These are phyloP conservation scores for Botryosphaeria dothidea DNA, from an alignment of 2,329 filamentous ascomycete genomes.

Conservation along the genomic window DNA sequence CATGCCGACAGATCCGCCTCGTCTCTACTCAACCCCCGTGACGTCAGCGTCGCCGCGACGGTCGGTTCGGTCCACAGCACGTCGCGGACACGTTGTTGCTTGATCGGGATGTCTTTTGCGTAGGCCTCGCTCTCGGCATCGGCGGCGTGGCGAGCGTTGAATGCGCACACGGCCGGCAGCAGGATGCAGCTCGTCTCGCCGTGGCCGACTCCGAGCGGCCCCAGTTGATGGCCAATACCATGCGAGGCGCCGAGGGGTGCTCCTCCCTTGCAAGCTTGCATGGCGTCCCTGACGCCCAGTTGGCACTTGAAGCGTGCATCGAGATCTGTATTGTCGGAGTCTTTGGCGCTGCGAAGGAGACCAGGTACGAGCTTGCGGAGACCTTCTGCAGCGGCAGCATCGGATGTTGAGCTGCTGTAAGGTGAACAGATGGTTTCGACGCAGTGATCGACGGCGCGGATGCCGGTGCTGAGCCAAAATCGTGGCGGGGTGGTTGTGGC, in stretches of 20 bases:
- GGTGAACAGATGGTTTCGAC: constrained; percentile 56
- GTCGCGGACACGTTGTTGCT: constrained; percentile 42
- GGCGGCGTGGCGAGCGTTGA: constrained; percentile 42
- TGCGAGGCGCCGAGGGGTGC: constrained; percentile 44
- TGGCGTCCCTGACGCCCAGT: constrained; percentile 55
- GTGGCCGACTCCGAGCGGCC: constrained; percentile 58
- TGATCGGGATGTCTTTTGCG: constrained; percentile 31
- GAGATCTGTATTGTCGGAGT: constrained; percentile 43
- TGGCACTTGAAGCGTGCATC: constrained; percentile 51
- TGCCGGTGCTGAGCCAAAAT: constrained; percentile 60
- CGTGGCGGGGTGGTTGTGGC: constrained; percentile 52
- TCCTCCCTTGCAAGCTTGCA: constrained; percentile 47
- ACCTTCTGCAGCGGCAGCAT: constrained; percentile 41
- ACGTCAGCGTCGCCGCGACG: constrained; percentile 39
- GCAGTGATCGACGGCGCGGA: constrained; percentile 58
- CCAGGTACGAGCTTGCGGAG: constrained; percentile 45
- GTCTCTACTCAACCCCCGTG: constrained; percentile 27
- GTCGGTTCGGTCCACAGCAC: constrained; percentile 43
- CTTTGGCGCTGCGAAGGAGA: constrained; percentile 42
- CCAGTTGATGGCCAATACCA: constrained; percentile 47
- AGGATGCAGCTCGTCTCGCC: constrained; percentile 62
- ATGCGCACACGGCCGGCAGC: constrained; percentile 58
- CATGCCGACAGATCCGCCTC: constrained; percentile 52
- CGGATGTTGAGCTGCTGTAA: constrained; percentile 31
- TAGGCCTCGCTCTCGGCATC: constrained; percentile 31